Conservation (phyloP, 106 monocot species). For the Cymbidium sinense region DNA sequence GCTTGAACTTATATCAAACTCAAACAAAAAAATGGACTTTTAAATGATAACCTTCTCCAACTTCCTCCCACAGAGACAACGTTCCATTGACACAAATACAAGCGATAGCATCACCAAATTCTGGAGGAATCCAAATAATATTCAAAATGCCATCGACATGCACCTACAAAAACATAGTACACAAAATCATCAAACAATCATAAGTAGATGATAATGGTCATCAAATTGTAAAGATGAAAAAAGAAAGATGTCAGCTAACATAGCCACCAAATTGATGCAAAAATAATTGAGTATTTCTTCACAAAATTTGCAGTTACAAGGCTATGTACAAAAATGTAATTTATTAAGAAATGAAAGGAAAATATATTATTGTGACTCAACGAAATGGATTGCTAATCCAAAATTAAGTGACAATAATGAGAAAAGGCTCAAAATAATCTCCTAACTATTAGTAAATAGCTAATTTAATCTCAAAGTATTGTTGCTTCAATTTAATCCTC, state of each 20-base stretch:
- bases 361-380: background rate
- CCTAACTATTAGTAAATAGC: too few species aligned
- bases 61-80: conserved; percentile 91
- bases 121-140: conserved; percentile 87
- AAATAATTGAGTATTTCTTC: background rate
- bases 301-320: background rate
- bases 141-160: conserved; percentile 35
- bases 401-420: background rate
- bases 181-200: background rate
- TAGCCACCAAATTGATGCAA: background rate
- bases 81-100: conserved; percentile 73
- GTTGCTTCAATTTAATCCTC: too few species aligned
- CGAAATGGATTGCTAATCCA: background rate
- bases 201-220: background rate
- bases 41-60: conserved; percentile 49
- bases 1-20: background rate
- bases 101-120: conserved; percentile 85
- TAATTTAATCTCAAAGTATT: too few species aligned
- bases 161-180: conserved; percentile 34
- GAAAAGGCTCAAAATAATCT: too few species aligned
- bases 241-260: background rate
- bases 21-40: background rate
- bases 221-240: background rate
- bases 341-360: background rate
- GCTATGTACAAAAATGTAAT: background rate